phyloP scores from a whole-genome alignment of 1,139 yeast genomes.

The Candida sp. region DNA sequence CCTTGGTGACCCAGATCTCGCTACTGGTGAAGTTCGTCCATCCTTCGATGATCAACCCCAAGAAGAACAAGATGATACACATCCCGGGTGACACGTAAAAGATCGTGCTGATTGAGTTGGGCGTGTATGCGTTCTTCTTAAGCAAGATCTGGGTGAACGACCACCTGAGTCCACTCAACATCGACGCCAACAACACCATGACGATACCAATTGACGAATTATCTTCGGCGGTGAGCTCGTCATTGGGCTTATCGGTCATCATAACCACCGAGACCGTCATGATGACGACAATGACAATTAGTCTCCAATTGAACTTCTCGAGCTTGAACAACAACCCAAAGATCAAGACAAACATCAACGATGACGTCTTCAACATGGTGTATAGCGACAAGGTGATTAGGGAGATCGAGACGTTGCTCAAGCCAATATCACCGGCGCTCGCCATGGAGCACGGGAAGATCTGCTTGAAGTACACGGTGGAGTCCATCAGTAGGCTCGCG shows the following conservation, averaged over 20 bases:
- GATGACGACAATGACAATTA: slow-evolving; percentile 68
- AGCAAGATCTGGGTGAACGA: slow-evolving; percentile 87
- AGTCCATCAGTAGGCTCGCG: slow-evolving; percentile 18
- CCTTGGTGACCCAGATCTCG: slow-evolving; percentile 65
- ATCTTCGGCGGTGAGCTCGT: slow-evolving; percentile 17
- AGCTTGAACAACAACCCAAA: slow-evolving; percentile 84
- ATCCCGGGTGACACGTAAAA: slow-evolving; percentile 85
- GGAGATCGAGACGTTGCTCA: slow-evolving; percentile 83
- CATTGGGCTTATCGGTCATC: slow-evolving; percentile 67
- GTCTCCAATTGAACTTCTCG: slow-evolving; percentile 70
- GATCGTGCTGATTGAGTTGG: slow-evolving; percentile 84
- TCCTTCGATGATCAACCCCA: slow-evolving; percentile 74
- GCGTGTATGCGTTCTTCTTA: slow-evolving; percentile 55
- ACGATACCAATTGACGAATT: slow-evolving; percentile 58
- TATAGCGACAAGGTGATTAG: slow-evolving; percentile 83
- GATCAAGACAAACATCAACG: slow-evolving; percentile 83
- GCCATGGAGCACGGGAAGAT: slow-evolving; percentile 89
- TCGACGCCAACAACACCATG: slow-evolving; percentile 76
- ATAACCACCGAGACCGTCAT: slow-evolving; percentile 86
- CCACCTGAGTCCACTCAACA: slow-evolving; percentile 93
- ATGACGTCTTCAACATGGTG: slow-evolving; percentile 91
- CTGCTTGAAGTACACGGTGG: slow-evolving; percentile 45
- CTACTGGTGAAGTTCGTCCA: slow-evolving; percentile 54
- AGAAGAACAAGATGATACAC: slow-evolving; percentile 61
- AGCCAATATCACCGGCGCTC: slow-evolving; percentile 92